Evolutionary conservation across 345 rosid species (phyloP).

Genomic region (Melastoma malabathricum): DNA sequence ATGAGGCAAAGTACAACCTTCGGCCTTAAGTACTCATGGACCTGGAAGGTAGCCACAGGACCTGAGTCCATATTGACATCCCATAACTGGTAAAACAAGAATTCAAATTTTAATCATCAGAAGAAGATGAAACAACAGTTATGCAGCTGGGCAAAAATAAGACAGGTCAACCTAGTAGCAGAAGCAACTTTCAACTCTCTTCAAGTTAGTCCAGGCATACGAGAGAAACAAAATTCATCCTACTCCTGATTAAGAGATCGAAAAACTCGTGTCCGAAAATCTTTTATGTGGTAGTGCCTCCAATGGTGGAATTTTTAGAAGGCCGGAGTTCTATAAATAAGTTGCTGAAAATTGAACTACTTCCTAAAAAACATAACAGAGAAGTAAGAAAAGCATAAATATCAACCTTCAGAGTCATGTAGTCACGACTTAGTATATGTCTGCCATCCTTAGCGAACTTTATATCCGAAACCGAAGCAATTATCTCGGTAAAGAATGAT

Average conservation of each 20-base stretch:
- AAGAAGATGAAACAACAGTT: neutral
- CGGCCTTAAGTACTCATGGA: slow-evolving; percentile 85
- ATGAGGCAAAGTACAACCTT: slow-evolving; percentile 25
- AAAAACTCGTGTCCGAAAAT: too few species aligned
- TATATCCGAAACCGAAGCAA: slow-evolving; percentile 85
- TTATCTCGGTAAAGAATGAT: slow-evolving; percentile 89
- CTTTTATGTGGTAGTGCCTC: too few species aligned
- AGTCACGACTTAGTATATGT: slow-evolving; percentile 82
- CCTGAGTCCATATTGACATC: slow-evolving; percentile 79
- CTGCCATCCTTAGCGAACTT: slow-evolving; percentile 77
- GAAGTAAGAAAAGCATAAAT: neutral
- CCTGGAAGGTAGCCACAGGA: slow-evolving; percentile 78
- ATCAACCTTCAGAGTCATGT: slow-evolving; percentile 86
- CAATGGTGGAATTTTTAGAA: too few species aligned
- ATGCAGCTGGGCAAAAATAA: too few species aligned
- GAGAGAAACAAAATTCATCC: too few species aligned
- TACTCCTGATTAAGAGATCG: too few species aligned
- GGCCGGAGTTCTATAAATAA: too few species aligned
- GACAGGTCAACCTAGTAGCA: too few species aligned
- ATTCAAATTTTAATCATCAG: neutral
- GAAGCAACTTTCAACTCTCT: too few species aligned
- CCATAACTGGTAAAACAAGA: slow-evolving; percentile 45
- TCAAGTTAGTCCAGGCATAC: too few species aligned
- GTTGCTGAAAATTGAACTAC: neutral
- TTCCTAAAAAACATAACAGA: neutral